Percentiles rank a stretch among this genome's conserved stretches.
Conservation (phyloP, 106 monocot species). For the Apostasia shenzhenica region DNA sequence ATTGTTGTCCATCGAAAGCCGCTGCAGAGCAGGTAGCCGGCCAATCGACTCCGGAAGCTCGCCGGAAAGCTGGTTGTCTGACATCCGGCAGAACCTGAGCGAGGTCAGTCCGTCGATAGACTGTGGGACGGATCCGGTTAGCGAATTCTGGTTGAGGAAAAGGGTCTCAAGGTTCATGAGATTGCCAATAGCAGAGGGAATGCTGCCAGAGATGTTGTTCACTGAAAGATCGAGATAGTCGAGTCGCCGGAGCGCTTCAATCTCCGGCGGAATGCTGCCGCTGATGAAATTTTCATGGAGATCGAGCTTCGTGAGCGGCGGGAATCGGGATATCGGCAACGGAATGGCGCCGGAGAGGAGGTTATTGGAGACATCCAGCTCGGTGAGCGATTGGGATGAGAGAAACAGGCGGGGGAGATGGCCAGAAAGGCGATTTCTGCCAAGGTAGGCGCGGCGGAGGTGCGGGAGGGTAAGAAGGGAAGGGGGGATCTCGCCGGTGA, state of each 20-base stretch:
- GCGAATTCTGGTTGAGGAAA: constrained; percentile 14
- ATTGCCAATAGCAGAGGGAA: constrained; percentile 26
- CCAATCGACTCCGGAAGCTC: constrained; percentile 19
- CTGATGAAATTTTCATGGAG: constrained; percentile 12
- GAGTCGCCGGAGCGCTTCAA: constrained; percentile 24
- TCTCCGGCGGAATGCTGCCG: constrained; percentile 20
- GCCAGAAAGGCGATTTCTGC: constrained; percentile 23
- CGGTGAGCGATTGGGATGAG: constrained; percentile 1
- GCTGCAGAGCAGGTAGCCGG: constrained; percentile 11
- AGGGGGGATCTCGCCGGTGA: constrained; percentile 9
- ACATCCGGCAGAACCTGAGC: constrained; percentile 19
- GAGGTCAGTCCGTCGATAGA: constrained; percentile 24
- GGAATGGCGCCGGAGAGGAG: constrained; percentile 19
- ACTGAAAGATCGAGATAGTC: constrained; percentile 27
- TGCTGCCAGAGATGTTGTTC: constrained; percentile 22
- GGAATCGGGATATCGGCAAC: constrained; percentile 8
- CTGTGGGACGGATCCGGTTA: constrained; percentile 21
- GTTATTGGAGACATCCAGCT: constrained; percentile 17
- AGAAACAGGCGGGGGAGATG: constrained; percentile 7
- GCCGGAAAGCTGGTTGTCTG: constrained; percentile 17
- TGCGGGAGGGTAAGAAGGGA: constrained; percentile 13
- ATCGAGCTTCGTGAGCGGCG: constrained; percentile 10
- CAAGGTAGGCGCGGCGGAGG: constrained; percentile 18
- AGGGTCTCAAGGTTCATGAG: constrained; percentile 20
- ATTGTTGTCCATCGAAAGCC: constrained; percentile 15